Conservation (phyloP, 208 protist species). For the Phytomonas sp. region DNA sequence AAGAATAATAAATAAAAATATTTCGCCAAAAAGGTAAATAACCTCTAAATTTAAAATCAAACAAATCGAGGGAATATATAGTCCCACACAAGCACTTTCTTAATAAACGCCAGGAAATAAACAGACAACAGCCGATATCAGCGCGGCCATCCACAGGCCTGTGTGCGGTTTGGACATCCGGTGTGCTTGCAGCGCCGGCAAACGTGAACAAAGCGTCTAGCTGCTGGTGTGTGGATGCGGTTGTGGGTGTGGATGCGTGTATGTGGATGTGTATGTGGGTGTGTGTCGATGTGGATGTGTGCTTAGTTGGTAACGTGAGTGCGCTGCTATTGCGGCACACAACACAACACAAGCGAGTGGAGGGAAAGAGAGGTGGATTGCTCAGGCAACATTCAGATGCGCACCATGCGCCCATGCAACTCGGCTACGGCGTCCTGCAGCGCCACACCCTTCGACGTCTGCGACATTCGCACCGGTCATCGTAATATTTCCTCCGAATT, state of each 20-base stretch:
- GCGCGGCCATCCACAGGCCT: not conserved
- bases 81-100: not conserved
- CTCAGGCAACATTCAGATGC: not conserved
- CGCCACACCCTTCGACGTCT: not conserved
- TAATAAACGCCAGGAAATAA: not conserved
- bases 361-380: not conserved
- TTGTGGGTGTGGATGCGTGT: not conserved
- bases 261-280: not conserved
- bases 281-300: not conserved
- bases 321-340: not conserved
- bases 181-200: not conserved
- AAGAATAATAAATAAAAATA: not conserved
- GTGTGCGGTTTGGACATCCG: not conserved
- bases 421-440: not conserved
- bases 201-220: not conserved
- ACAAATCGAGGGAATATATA: not conserved
- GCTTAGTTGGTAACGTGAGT: not conserved
- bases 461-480: not conserved
- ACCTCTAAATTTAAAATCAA: not conserved
- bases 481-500: not conserved
- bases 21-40: not conserved
- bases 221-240: not conserved
- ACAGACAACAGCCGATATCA: not conserved
- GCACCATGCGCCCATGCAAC: not conserved
- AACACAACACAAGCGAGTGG: not conserved